Base-by-base conservation (phyloP, 2,329 filamentous ascomycete genomes). In the Penicillium polonicum region DNA sequence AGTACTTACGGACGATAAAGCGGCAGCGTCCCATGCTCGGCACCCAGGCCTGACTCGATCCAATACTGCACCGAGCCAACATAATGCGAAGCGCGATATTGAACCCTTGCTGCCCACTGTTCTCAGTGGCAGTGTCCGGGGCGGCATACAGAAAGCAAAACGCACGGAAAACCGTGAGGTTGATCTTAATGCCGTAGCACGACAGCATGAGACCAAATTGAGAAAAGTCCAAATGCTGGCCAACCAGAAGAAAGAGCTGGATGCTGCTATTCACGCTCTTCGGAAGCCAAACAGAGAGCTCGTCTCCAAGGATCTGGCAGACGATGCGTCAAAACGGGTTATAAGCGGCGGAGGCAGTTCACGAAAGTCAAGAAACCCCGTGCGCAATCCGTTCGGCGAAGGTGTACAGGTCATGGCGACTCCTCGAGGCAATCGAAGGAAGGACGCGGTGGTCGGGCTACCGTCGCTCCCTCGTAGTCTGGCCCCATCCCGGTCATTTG, bases 351-450 rank as follows among this genome's bases (percentile, higher is more conserved):
- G 63, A 38, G 68, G 69, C 36, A 70, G 71, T 58, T 68, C 72
- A 41, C 71, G 74, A 15, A 78, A 77, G 53, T 60, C 73, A 13
- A 78, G 74, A 48, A 73, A 79, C 51, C 76, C 76, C 1, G 71
- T 74, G 4, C 72, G 76, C 3, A 78, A 77, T 60, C 73, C 73
- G 2, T 63, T 72, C 10, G 74, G 72, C 12, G 73, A 78, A 61
- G 73, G 76, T 8, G 76, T 81, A 23, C 79, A 81, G 64, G 79
- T 81, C 54, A 79, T 78, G 66, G 79, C 78, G 19, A 82, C 79
- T 5, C 79, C 79, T 5, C 76, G 71, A 52, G 70, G 70, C 9
- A 68, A 69, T 48, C 71, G 74, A 31, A 73, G 69, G 64, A 73
- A 65, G 55, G 70, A 76, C 45, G 59, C 62, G 4, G 58, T 60